Evolutionary conservation across 768 basidiomycete genomes (phyloP).

Genomic region (Auriculariales sp.): DNA sequence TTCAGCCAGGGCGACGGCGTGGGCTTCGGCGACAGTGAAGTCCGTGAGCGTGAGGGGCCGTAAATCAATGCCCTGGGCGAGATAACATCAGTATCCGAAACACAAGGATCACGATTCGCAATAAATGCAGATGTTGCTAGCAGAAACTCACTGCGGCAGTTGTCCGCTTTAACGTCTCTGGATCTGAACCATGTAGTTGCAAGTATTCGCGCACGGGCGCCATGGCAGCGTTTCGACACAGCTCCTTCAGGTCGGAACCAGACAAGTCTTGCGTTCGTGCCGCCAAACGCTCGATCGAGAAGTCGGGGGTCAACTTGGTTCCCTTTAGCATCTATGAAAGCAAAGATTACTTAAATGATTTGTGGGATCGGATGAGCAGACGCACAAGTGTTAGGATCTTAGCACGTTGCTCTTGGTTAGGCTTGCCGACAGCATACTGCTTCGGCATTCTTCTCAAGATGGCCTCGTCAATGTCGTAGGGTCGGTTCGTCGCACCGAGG

Average conservation of each 20-base stretch:
- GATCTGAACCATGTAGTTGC: slow-evolving; percentile 19
- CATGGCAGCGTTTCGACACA: slow-evolving; percentile 92
- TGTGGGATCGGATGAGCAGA: slow-evolving; percentile 3
- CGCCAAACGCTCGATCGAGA: slow-evolving; percentile 52
- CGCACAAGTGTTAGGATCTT: slow-evolving; percentile 73
- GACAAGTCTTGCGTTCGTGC: slow-evolving; percentile 58
- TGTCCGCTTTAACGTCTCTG: not conserved
- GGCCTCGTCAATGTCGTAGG: slow-evolving; percentile 79
- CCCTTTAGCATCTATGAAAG: slow-evolving; percentile 67
- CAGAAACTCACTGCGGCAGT: too few relatives aligned
- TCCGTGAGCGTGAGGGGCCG: not conserved
- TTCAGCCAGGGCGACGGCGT: too few relatives aligned
- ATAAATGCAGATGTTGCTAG: not conserved
- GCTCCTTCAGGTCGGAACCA: slow-evolving; percentile 82
- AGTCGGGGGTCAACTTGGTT: slow-evolving; percentile 46
- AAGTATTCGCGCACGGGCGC: slow-evolving; percentile 77
- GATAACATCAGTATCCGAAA: not conserved
- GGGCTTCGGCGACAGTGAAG: not conserved
- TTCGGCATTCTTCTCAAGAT: slow-evolving; percentile 97
- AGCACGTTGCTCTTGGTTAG: slow-evolving; percentile 59
- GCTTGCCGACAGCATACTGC: slow-evolving; percentile 76
- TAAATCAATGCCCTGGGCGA: not conserved
- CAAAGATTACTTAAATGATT: not conserved
- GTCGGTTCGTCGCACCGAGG: slow-evolving; percentile 90
- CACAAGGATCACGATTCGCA: not conserved